A percentile compares a stretch with the other conserved stretches of the same genome.
Conservation (phyloP, 768 basidiomycete species). For the Daedaleopsis nitida region DNA sequence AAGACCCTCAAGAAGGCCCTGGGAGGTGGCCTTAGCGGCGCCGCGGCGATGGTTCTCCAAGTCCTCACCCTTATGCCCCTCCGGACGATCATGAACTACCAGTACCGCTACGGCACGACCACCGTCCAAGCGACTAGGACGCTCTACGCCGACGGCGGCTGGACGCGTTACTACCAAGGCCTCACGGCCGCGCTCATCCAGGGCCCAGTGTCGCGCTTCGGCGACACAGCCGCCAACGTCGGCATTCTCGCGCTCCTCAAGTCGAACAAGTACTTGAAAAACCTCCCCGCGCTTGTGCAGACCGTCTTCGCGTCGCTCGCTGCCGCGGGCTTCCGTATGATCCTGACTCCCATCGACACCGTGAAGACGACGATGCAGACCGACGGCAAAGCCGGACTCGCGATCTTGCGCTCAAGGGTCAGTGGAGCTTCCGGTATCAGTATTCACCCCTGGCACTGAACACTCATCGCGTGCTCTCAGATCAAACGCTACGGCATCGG, state of each 20-base stretch:
- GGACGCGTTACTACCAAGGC: conserved; percentile 86
- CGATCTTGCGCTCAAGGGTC: conserved; percentile 68
- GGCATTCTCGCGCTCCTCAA: conserved; percentile 86
- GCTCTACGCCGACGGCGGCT: conserved; percentile 79
- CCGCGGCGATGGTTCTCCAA: conserved; percentile 95
- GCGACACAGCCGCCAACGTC: conserved; percentile 93
- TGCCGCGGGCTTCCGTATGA: conserved; percentile 86
- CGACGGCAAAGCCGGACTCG: conserved; percentile 71
- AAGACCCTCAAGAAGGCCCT: conserved; percentile 80
- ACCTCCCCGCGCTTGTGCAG: conserved; percentile 66
- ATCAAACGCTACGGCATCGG: conserved; percentile 75
- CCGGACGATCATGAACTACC: conserved; percentile 98
- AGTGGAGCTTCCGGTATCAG: too few species aligned
- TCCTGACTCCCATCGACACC: conserved; percentile 92
- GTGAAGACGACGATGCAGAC: conserved; percentile 96
- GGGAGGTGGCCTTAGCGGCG: conserved; percentile 90
- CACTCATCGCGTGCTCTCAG: conserved; percentile 35
- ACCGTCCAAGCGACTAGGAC: conserved; percentile 64
- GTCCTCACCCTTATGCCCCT: conserved; percentile 91
- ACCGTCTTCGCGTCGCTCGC: conserved; percentile 78
- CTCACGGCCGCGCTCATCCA: conserved; percentile 84
- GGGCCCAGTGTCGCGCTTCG: conserved; percentile 84
- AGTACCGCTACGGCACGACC: conserved; percentile 86
- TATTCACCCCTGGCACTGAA: neutral
- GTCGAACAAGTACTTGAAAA: conserved; percentile 70